Base-by-base conservation (phyloP, 2,329 filamentous ascomycete species). In the Colletotrichum siamense region DNA sequence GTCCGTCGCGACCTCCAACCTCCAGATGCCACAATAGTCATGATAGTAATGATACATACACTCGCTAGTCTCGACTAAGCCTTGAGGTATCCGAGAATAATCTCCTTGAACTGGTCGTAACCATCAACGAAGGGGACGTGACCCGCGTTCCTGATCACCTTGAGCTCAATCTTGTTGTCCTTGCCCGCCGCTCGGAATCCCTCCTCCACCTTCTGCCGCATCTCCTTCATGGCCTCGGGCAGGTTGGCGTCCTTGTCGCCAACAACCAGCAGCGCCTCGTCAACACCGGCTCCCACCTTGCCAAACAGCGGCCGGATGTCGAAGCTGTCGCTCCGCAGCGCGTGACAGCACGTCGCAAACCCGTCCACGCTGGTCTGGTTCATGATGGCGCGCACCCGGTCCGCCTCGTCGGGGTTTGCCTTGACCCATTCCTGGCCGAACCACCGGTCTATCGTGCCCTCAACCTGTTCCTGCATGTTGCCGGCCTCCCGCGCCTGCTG, bases 171-270 rank as follows among this genome's bases (percentile, higher is more conserved):
- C 36, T 68, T 71, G 9, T 72, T 79, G 4, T 70, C 71, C 73
- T 80, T 83, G 3, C 81, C 80, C 12, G 75, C 80, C 0, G 67
- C 78, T 8, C 75, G 74, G 26, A 86, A 82, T 0, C 85, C 82
- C 15, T 79, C 69, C 64, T 87, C 82, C 26, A 88, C 81, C 57
- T 81, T 80, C 12, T 79, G 78, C 18, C 84, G 79, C 82, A 87
- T 85, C 10, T 81, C 81, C 28, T 80, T 75, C 86, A 88, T 88
- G 18, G 80, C 81, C 69, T 81, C 73, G 0, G 84, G 84, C 24
- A 88, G 76, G 72, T 87, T 84, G 9, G 84, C 85, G 75, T 87
- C 86, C 36, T 86, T 85, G 74, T 87, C 84, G 1, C 87, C 85
- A 0, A 85, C 85, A 3, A 88, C 74, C 22, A 86, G 81, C 62